phyloP scores from a whole-genome alignment of 495 filamentous ascomycete genomes.

The Podospora pseudocomata region DNA sequence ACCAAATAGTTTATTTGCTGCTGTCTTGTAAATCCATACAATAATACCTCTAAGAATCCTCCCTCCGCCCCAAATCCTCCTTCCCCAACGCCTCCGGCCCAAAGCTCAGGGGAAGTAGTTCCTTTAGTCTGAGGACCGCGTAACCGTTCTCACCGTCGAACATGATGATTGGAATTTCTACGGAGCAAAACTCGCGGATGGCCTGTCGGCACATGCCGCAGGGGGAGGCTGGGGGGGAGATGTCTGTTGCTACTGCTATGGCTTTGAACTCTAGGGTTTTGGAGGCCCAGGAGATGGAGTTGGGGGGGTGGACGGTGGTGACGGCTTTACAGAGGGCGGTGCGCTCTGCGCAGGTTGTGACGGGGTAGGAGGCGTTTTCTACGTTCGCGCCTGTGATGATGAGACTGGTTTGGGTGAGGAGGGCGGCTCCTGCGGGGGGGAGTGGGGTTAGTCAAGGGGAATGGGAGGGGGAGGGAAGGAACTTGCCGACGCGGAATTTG shows the following conservation, averaged over 20 bases:
- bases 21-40: neutral
- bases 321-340: slow-evolving; percentile 81
- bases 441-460: too few species aligned
- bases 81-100: neutral
- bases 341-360: slow-evolving; percentile 91
- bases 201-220: slow-evolving; percentile 68
- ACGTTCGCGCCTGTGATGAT: slow-evolving; percentile 79
- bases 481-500: slow-evolving; percentile 76
- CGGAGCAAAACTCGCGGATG: slow-evolving; percentile 72
- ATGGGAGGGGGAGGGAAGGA: too few species aligned
- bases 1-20: too few species aligned
- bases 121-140: slow-evolving; percentile 60
- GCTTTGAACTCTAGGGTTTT: slow-evolving; percentile 61
- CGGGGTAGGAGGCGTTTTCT: slow-evolving; percentile 90
- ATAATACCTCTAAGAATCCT: neutral
- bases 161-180: slow-evolving; percentile 80
- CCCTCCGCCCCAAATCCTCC: neutral
- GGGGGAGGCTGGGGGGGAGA: slow-evolving; percentile 63
- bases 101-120: neutral
- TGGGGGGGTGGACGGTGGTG: slow-evolving; percentile 53
- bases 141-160: slow-evolving; percentile 70
- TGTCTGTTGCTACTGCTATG: slow-evolving; percentile 82
- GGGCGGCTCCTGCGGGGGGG: slow-evolving; percentile 43
- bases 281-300: neutral
- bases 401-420: slow-evolving; percentile 62